These are phyloP conservation scores for Trichoderma oligosporum DNA, from an alignment of 2,329 filamentous ascomycete species.

Conservation along the genomic window DNA sequence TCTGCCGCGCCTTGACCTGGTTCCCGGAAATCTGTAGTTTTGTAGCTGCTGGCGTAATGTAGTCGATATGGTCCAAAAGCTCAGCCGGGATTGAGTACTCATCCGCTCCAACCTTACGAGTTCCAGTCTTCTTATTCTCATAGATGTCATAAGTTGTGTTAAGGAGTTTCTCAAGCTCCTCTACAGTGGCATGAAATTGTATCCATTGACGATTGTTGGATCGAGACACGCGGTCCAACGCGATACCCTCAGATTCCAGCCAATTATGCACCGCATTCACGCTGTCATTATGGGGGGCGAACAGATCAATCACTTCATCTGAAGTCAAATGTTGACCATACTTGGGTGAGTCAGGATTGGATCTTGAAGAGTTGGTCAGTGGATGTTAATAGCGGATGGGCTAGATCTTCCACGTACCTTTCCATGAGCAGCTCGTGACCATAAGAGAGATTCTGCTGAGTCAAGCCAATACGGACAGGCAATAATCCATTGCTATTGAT, in stretches of 20 bases:
- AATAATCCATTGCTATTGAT: background rate
- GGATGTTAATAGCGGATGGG: background rate
- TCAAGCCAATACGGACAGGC: background rate
- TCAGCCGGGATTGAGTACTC: background rate
- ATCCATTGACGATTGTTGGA: background rate
- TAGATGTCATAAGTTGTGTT: background rate
- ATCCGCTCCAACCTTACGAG: background rate
- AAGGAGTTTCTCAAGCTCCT: background rate
- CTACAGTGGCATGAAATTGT: constrained; percentile 4
- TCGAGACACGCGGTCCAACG: background rate
- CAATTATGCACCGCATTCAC: background rate
- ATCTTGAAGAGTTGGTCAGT: background rate
- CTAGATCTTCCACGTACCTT: background rate
- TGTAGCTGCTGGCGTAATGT: background rate
- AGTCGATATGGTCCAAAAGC: background rate
- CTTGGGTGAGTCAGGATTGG: background rate
- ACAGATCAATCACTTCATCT: background rate
- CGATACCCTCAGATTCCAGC: background rate
- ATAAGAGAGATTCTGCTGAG: background rate
- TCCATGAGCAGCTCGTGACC: background rate
- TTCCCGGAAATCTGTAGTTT: background rate
- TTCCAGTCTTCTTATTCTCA: background rate
- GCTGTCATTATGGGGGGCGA: background rate
- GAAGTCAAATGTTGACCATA: constrained; percentile 1
- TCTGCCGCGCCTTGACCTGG: background rate